A percentile compares a stretch with the other conserved stretches of the same genome.
phyloP scores from a whole-genome alignment of 1,139 yeast genomes.

The Protomyces gravidus region DNA sequence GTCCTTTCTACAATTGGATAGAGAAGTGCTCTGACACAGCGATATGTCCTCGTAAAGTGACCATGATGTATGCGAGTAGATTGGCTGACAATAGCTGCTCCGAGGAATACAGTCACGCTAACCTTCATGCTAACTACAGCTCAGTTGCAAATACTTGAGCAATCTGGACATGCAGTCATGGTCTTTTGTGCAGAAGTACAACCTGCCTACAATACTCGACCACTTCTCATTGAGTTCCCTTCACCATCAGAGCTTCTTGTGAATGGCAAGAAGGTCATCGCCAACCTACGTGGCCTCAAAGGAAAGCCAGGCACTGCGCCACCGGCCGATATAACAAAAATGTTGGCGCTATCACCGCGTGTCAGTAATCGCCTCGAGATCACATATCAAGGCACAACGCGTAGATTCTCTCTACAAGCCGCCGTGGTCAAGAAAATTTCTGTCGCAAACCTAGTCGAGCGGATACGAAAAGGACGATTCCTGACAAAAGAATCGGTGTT shows the following conservation, averaged over 20 bases:
- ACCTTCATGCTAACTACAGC: slow-evolving; percentile 3
- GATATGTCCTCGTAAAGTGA: slow-evolving; percentile 5
- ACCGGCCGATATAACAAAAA: slow-evolving; percentile 43
- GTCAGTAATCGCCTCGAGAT: slow-evolving; percentile 36
- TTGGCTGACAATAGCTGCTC: slow-evolving; percentile 1
- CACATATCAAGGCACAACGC: slow-evolving; percentile 30
- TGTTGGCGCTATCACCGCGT: slow-evolving; percentile 23
- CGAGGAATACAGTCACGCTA: slow-evolving; percentile 14
- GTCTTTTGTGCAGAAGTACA: background rate
- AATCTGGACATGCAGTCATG: background rate
- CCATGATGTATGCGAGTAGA: background rate
- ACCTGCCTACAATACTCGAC: background rate
- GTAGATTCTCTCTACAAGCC: slow-evolving; percentile 38
- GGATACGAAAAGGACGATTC: slow-evolving; percentile 37
- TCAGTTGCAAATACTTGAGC: background rate
- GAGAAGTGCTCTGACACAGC: slow-evolving; percentile 32
- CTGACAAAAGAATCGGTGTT: slow-evolving; percentile 37
- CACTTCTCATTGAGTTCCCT: slow-evolving; percentile 37
- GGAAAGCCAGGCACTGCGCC: slow-evolving; percentile 43
- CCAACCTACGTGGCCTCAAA: slow-evolving; percentile 42
- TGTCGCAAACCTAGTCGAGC: slow-evolving; percentile 36
- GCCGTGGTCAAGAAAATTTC: slow-evolving; percentile 37
- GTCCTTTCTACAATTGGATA: slow-evolving; percentile 39
- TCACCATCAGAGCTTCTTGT: slow-evolving; percentile 36
- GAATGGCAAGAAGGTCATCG: slow-evolving; percentile 35